A percentile compares a stretch with the other conserved stretches of the same genome.
These are phyloP conservation scores for Lasiosphaeria miniovina DNA, from an alignment of 495 filamentous ascomycete species.

Conservation along the genomic window DNA sequence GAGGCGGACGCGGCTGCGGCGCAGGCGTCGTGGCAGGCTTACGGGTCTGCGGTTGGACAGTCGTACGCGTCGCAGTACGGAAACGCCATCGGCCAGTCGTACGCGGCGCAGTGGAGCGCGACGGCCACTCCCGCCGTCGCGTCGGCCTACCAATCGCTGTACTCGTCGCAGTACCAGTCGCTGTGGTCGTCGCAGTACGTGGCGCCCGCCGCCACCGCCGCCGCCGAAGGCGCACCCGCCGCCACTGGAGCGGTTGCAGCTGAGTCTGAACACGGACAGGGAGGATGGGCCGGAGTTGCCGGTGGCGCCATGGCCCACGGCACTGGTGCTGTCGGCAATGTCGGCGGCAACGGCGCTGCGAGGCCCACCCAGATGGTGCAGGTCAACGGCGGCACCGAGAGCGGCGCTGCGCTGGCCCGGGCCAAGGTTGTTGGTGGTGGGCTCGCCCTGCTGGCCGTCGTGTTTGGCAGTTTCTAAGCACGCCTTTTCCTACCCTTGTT, in stretches of 20 bases:
- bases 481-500: neutral
- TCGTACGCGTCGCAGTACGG: neutral
- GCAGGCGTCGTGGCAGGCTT: constrained; percentile 1
- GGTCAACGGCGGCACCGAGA: constrained; percentile 12
- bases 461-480: constrained; percentile 11
- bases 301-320: neutral
- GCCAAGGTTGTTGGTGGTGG: constrained; percentile 8
- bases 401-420: neutral
- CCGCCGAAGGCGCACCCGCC: no score
- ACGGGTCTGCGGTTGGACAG: neutral
- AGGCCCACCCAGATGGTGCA: constrained; percentile 11
- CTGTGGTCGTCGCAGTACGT: no score
- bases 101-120: neutral
- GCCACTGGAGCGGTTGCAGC: neutral
- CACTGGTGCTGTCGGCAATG: neutral
- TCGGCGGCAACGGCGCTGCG: neutral
- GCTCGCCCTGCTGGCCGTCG: constrained; percentile 9
- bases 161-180: neutral
- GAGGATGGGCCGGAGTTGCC: neutral
- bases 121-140: neutral
- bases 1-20: constrained; percentile 8
- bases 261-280: neutral
- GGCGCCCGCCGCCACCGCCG: no score
- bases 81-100: constrained; percentile 2
- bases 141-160: no score